Evolutionary conservation across 768 basidiomycete species (phyloP).

Genomic region (Asterophora parasitica): DNA sequence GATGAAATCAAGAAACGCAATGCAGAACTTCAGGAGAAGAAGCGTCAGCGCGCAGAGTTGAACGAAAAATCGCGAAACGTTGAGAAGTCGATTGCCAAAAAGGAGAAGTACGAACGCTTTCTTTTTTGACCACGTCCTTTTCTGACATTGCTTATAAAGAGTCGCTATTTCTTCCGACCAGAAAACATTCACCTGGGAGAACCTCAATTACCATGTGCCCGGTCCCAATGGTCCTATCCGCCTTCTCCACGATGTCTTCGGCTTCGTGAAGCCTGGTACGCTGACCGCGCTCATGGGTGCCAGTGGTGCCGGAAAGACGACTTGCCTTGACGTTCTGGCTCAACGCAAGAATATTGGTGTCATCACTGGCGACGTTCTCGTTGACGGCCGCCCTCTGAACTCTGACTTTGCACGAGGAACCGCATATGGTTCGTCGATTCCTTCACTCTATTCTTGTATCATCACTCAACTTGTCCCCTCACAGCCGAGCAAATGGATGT

Average conservation of each 20-base stretch:
- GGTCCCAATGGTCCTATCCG: constrained; percentile 53
- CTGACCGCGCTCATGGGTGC: constrained; percentile 88
- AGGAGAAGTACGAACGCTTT: constrained; percentile 7
- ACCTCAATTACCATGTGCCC: constrained; percentile 72
- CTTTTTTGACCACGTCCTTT: not conserved
- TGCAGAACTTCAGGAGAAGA: constrained; percentile 46
- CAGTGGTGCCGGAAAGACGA: constrained; percentile 78
- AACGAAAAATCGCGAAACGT: constrained; percentile 18
- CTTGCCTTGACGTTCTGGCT: constrained; percentile 69
- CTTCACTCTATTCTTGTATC: constrained; percentile 19
- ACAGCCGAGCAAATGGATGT: constrained; percentile 80
- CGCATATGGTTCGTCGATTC: constrained; percentile 57
- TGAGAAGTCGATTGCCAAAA: constrained; percentile 2
- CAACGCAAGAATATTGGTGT: constrained; percentile 71
- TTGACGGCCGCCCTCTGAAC: constrained; percentile 60
- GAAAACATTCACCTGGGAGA: constrained; percentile 79
- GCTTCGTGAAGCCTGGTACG: constrained; percentile 84
- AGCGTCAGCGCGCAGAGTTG: constrained; percentile 32
- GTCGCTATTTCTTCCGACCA: constrained; percentile 22
- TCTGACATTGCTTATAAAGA: constrained; percentile 1
- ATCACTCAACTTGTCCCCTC: constrained; percentile 15
- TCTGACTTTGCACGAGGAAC: constrained; percentile 58
- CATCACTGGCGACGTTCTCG: constrained; percentile 56
- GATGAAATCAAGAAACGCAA: constrained; percentile 52
- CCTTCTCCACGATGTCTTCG: constrained; percentile 71